Percentiles rank a stretch among this genome's conserved stretches.
phyloP scores from a whole-genome alignment of 805 yeast genomes.

The Yamadazyma scolyti region DNA sequence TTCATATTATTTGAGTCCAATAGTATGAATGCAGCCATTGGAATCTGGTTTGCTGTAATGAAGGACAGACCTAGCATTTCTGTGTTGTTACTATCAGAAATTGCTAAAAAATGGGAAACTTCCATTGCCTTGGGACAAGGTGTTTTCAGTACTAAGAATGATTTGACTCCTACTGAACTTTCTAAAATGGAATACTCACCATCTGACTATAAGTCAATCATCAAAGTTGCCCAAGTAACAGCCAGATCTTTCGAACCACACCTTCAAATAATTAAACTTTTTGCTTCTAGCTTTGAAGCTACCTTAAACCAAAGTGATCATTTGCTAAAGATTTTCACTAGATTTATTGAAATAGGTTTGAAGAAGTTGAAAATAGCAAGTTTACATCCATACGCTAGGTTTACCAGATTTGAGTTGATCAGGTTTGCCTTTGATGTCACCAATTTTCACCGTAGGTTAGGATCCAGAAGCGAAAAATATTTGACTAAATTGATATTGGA shows the following conservation, averaged over 20 bases:
- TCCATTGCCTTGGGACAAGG: conserved; percentile 62
- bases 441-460: conserved; percentile 49
- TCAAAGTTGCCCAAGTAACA: conserved; percentile 48
- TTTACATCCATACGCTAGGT: conserved; percentile 76
- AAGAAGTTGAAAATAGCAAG: conserved; percentile 55
- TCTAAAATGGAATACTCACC: conserved; percentile 87
- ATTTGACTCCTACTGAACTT: conserved; percentile 57
- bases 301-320: conserved; percentile 69
- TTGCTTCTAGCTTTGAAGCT: conserved; percentile 78
- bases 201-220: conserved; percentile 59
- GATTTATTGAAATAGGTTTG: conserved; percentile 56
- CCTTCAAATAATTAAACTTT: conserved; percentile 57
- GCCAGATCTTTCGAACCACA: conserved; percentile 62
- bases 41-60: conserved; percentile 78
- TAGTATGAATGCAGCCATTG: conserved; percentile 60
- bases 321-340: conserved; percentile 63
- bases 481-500: conserved; percentile 54
- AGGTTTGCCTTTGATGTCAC: conserved; percentile 64
- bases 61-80: conserved; percentile 61
- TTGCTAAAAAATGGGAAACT: conserved; percentile 64
- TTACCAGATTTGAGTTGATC: conserved; percentile 70
- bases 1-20: conserved; percentile 60
- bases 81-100: conserved; percentile 60
- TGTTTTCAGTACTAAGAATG: conserved; percentile 54
- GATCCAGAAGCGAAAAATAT: conserved; percentile 40